These are phyloP conservation scores for Umbelopsis sp. DNA, from an alignment of 192 early-diverging fungal genomes.

Conservation along the genomic window DNA sequence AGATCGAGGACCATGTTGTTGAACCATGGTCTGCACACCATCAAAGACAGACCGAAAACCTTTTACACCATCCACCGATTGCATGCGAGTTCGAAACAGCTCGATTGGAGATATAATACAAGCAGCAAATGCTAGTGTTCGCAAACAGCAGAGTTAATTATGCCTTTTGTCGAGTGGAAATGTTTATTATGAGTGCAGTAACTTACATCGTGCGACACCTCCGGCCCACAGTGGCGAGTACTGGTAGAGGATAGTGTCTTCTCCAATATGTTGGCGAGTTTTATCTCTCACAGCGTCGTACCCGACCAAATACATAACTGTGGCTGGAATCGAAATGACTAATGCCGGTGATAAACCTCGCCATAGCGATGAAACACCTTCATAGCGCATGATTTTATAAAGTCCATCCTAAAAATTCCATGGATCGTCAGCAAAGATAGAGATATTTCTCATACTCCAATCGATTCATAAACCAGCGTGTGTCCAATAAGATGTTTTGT, in stretches of 20 bases:
- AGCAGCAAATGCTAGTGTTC: constrained; percentile 65
- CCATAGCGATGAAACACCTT: constrained; percentile 85
- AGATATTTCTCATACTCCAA: too few species aligned
- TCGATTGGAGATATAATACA: constrained; percentile 88
- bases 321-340: constrained; percentile 87
- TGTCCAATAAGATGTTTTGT: constrained; percentile 6
- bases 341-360: constrained; percentile 86
- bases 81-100: constrained; percentile 90
- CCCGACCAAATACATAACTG: constrained; percentile 92
- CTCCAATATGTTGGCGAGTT: constrained; percentile 18
- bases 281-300: constrained; percentile 84
- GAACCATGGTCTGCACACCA: constrained; percentile 63
- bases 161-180: not conserved
- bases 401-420: constrained; percentile 60
- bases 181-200: too few species aligned
- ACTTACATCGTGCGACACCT: constrained; percentile 71
- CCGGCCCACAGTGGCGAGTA: constrained; percentile 79
- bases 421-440: too few species aligned
- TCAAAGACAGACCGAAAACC: constrained; percentile 59
- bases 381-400: constrained; percentile 73
- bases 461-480: too few species aligned
- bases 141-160: not conserved
- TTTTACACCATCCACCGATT: constrained; percentile 64
- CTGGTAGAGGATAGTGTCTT: constrained; percentile 18
- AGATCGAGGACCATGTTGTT: constrained; percentile 55